Evolutionary conservation across 441 rosid genomes (phyloP).

Genomic region (Metrosideros polymorpha): DNA sequence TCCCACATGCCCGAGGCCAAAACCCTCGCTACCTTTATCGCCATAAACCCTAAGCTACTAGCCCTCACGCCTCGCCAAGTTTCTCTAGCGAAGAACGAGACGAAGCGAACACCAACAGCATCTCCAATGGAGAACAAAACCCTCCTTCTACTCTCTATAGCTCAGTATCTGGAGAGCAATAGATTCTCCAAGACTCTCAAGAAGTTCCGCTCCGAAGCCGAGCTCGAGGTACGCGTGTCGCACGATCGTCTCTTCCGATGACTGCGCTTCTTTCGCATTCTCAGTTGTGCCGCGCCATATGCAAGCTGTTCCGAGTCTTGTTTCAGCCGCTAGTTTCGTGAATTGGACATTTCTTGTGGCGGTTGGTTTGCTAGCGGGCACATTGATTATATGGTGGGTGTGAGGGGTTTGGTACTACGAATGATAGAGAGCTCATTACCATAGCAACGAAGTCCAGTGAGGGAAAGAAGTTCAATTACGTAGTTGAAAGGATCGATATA

Average conservation of each 20-base stretch:
- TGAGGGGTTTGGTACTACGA: neutral
- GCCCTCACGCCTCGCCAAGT: constrained; percentile 53
- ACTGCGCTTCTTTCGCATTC: neutral
- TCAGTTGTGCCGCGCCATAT: neutral
- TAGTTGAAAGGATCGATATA: neutral
- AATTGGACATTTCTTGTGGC: neutral
- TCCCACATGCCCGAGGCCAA: constrained; percentile 17
- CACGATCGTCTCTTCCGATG: neutral
- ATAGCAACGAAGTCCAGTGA: neutral
- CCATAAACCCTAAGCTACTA: constrained; percentile 26
- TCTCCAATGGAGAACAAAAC: constrained; percentile 24
- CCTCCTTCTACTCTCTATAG: constrained; percentile 43
- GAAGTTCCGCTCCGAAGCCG: constrained; percentile 61
- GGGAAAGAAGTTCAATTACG: neutral
- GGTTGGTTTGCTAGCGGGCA: neutral
- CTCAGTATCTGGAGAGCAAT: constrained; percentile 42
- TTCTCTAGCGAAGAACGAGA: constrained; percentile 17
- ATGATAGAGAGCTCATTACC: neutral
- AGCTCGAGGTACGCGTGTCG: constrained; percentile 35
- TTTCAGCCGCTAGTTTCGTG: neutral
- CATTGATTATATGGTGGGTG: neutral
- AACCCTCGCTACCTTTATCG: neutral
- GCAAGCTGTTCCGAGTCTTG: neutral
- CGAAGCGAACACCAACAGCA: constrained; percentile 5
- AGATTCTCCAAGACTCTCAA: constrained; percentile 67